Percentiles rank a stretch among this genome's conserved stretches.
phyloP scores from a whole-genome alignment of 2,329 filamentous ascomycete genomes.

The Fusarium abutilonis region DNA sequence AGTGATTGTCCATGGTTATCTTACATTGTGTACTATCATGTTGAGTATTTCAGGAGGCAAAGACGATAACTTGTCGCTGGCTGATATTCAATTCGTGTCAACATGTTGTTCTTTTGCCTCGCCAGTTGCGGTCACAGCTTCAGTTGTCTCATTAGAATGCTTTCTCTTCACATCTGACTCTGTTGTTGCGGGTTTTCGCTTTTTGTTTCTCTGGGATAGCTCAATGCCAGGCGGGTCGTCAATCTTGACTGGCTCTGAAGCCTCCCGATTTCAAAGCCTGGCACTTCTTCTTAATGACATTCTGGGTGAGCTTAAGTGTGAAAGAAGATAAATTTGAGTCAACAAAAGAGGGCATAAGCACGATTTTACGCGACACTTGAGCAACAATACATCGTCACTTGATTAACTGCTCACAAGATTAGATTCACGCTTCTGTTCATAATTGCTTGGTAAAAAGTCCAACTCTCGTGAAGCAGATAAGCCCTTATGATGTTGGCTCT shows the following conservation, averaged over 20 bases:
- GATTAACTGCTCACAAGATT: too few relatives aligned
- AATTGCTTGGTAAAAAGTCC: too few relatives aligned
- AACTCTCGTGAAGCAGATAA: too few relatives aligned
- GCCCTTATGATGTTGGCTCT: too few relatives aligned
- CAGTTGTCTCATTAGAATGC: not conserved
- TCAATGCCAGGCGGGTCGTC: not conserved
- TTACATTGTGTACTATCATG: constrained; percentile 14
- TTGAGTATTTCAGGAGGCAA: constrained; percentile 23
- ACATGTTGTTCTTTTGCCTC: not conserved
- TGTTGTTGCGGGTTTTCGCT: constrained; percentile 7
- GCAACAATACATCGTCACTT: too few relatives aligned
- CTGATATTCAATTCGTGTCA: not conserved
- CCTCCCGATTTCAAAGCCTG: constrained; percentile 3
- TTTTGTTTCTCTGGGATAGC: not conserved
- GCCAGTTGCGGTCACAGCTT: not conserved
- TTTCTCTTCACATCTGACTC: not conserved
- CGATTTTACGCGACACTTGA: too few relatives aligned
- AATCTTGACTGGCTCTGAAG: not conserved
- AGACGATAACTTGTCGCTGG: not conserved
- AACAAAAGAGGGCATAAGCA: too few relatives aligned
- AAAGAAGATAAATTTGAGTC: too few relatives aligned
- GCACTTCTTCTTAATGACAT: constrained; percentile 21
- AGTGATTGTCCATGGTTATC: not conserved
- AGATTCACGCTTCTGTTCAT: too few relatives aligned
- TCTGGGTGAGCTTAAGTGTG: not conserved